Evolutionary conservation across 1,139 yeast genomes (phyloP).

Genomic region (Taiozyma sp.): DNA sequence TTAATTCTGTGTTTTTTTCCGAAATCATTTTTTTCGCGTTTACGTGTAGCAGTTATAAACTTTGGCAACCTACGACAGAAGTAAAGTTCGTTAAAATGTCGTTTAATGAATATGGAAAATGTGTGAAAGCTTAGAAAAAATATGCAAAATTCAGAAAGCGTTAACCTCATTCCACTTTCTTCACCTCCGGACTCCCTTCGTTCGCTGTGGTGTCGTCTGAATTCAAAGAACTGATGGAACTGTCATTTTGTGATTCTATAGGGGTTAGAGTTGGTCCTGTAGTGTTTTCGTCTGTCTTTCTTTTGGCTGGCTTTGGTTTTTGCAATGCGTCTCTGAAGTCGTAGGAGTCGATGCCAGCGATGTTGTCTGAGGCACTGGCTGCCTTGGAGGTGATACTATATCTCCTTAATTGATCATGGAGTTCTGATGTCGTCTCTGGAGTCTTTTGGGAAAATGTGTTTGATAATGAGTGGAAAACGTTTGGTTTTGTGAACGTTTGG

Average conservation of each 20-base stretch:
- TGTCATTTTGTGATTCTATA: constrained; percentile 1
- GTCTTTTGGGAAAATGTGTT: constrained; percentile 17
- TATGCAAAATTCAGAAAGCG: not conserved
- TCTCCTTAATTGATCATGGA: constrained; percentile 27
- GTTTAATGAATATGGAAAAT: not conserved
- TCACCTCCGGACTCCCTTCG: not conserved
- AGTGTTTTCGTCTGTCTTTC: not conserved
- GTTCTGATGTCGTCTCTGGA: constrained; percentile 23
- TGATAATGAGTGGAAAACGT: constrained; percentile 19
- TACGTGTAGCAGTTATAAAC: not conserved
- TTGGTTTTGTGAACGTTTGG: not conserved
- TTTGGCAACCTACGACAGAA: not conserved
- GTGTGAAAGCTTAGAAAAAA: not conserved
- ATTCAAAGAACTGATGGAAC: not conserved
- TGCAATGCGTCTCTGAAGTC: constrained; percentile 7
- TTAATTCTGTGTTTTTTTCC: not conserved
- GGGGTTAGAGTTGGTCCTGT: constrained; percentile 1
- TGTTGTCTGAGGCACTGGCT: constrained; percentile 35
- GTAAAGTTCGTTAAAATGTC: not conserved
- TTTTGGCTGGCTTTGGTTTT: constrained; percentile 7
- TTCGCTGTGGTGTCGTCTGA: not conserved
- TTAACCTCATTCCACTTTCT: not conserved
- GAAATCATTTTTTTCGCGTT: not conserved
- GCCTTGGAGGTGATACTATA: constrained; percentile 36
- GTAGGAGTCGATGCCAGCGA: constrained; percentile 34